Percentiles rank a stretch among this genome's conserved stretches.
phyloP scores from a whole-genome alignment of 2,329 filamentous ascomycete species.

The Ceratocystis eucalypticola region DNA sequence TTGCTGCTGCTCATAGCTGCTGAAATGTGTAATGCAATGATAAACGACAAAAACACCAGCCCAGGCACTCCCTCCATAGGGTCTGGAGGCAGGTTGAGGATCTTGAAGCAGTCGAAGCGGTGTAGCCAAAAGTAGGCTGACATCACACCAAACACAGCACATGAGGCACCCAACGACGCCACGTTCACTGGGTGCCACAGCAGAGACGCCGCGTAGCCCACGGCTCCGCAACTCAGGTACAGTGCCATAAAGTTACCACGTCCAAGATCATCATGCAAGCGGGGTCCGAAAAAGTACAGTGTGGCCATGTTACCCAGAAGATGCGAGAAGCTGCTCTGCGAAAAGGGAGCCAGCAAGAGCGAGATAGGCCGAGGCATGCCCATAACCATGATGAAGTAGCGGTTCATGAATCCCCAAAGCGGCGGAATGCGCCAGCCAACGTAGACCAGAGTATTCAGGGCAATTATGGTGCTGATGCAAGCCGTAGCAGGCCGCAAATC shows the following conservation, averaged over 20 bases:
- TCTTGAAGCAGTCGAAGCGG: conserved; percentile 41
- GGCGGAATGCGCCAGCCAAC: conserved; percentile 50
- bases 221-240: conserved; percentile 44
- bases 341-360: conserved; percentile 53
- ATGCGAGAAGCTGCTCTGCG: conserved; percentile 51
- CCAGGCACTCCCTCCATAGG: conserved; percentile 40
- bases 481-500: conserved; percentile 48
- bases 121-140: conserved; percentile 50
- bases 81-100: conserved; percentile 44
- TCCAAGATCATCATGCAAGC: conserved; percentile 57
- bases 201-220: conserved; percentile 48
- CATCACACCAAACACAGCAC: conserved; percentile 46
- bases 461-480: conserved; percentile 49
- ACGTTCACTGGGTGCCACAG: conserved; percentile 34
- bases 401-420: conserved; percentile 53
- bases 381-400: conserved; percentile 51
- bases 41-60: conserved; percentile 38
- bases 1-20: conserved; percentile 32
- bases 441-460: conserved; percentile 44
- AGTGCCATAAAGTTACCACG: conserved; percentile 55
- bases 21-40: conserved; percentile 38
- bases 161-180: conserved; percentile 53
- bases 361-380: conserved; percentile 50
- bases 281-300: conserved; percentile 52
- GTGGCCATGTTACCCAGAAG: conserved; percentile 49